Conservation (phyloP, 2,329 filamentous ascomycete species). For the Colletotrichum noveboracense region DNA sequence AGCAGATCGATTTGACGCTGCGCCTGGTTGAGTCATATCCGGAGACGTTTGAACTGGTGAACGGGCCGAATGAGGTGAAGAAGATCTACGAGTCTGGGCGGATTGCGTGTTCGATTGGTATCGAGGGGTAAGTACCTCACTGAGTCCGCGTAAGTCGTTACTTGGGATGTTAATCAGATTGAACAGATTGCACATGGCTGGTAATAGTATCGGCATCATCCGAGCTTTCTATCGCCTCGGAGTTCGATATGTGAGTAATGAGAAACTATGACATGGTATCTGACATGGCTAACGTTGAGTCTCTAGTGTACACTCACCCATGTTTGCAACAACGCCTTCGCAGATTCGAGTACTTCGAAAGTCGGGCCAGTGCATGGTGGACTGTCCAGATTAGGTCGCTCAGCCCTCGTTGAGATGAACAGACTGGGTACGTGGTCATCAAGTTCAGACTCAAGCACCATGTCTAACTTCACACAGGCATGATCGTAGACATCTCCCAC, state of each 20-base stretch:
- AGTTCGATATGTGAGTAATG: conserved; percentile 34
- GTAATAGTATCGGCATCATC: conserved; percentile 37
- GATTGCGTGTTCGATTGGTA: conserved; percentile 39
- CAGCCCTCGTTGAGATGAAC: conserved; percentile 39
- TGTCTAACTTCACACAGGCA: background rate
- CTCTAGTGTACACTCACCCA: conserved; percentile 30
- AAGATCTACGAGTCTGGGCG: conserved; percentile 30
- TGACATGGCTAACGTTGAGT: background rate
- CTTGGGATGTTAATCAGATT: background rate
- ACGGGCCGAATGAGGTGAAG: conserved; percentile 30
- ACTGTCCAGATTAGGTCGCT: conserved; percentile 30
- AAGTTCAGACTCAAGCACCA: background rate
- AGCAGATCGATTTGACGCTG: conserved; percentile 28
- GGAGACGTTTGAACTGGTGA: conserved; percentile 26
- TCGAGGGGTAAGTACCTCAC: conserved; percentile 30
- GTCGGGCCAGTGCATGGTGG: conserved; percentile 27
- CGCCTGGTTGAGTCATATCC: conserved; percentile 29
- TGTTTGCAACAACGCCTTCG: conserved; percentile 31
- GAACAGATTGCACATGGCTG: conserved; percentile 31
- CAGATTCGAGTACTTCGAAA: conserved; percentile 28
- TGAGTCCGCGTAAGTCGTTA: fast-evolving
- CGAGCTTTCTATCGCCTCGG: conserved; percentile 36
- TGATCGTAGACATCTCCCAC: conserved; percentile 36
- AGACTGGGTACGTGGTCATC: conserved; percentile 26
- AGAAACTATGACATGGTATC: fast-evolving